These are phyloP conservation scores for Mycena latifolia DNA, from an alignment of 768 basidiomycete genomes.

Conservation along the genomic window DNA sequence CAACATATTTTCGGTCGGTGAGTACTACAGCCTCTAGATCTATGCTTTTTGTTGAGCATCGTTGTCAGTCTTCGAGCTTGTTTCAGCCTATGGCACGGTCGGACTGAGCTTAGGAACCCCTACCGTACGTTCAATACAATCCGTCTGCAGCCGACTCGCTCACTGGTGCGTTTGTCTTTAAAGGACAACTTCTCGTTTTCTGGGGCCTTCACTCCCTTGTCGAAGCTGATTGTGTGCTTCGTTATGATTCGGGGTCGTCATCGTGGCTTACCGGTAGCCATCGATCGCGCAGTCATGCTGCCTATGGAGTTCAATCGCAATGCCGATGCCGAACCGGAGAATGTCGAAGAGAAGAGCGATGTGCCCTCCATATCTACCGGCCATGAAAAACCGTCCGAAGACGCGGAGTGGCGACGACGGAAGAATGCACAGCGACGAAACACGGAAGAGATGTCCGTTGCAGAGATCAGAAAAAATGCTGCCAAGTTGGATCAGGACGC, in stretches of 20 bases:
- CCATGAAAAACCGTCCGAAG: constrained; percentile 25
- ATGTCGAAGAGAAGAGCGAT: constrained; percentile 20
- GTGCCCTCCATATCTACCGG: constrained; percentile 3
- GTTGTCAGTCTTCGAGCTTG: constrained; percentile 83
- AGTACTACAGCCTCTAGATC: constrained; percentile 37
- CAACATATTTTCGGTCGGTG: constrained; percentile 84
- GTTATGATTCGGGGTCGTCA: constrained; percentile 97
- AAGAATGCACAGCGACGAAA: constrained; percentile 23
- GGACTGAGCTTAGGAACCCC: constrained; percentile 92
- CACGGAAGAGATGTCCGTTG: constrained; percentile 17
- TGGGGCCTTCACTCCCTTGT: constrained; percentile 82
- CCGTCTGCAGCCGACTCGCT: constrained; percentile 2
- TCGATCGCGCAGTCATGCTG: constrained; percentile 88
- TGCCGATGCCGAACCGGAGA: neutral
- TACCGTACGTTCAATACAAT: constrained; percentile 60
- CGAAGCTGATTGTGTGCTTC: constrained; percentile 86
- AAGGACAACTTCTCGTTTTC: constrained; percentile 87
- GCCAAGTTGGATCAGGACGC: constrained; percentile 20
- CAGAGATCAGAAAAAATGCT: constrained; percentile 19
- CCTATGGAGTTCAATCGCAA: constrained; percentile 66
- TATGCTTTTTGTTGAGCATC: neutral
- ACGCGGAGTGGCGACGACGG: constrained; percentile 26
- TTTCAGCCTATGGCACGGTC: constrained; percentile 90
- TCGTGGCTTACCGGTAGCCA: constrained; percentile 88
- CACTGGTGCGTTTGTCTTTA: constrained; percentile 20